phyloP scores from a whole-genome alignment of 2,329 filamentous ascomycete genomes.

The Clonostachys chloroleuca region DNA sequence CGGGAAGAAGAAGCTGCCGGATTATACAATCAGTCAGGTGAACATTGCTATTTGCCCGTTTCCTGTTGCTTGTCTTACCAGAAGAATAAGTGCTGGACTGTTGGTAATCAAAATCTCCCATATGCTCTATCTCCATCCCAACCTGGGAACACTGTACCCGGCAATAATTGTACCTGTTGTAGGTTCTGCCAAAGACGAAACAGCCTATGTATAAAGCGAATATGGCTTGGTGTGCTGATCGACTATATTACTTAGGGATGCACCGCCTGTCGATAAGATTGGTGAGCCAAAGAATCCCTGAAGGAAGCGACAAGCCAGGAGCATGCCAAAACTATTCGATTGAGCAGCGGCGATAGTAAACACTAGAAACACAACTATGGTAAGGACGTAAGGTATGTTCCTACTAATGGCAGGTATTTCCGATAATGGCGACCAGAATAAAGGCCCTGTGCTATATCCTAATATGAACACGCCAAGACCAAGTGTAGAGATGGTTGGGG shows the following conservation, averaged over 20 bases:
- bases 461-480: slow-evolving; percentile 53
- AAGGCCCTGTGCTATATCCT: slow-evolving; percentile 29
- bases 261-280: slow-evolving; percentile 17
- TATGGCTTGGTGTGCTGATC: too few relatives aligned
- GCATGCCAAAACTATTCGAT: slow-evolving; percentile 45
- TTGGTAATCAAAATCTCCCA: slow-evolving; percentile 13
- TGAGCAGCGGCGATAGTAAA: slow-evolving; percentile 48
- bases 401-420: slow-evolving; percentile 56
- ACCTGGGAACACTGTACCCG: slow-evolving; percentile 35
- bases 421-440: slow-evolving; percentile 51
- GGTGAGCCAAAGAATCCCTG: slow-evolving; percentile 38
- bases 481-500: slow-evolving; percentile 38
- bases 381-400: slow-evolving; percentile 52
- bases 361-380: slow-evolving; percentile 53
- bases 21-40: too few relatives aligned
- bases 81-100: too few relatives aligned
- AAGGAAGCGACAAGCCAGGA: slow-evolving; percentile 47
- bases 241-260: background rate
- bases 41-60: too few relatives aligned
- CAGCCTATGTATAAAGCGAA: too few relatives aligned
- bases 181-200: too few relatives aligned
- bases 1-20: too few relatives aligned
- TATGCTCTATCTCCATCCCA: slow-evolving; percentile 42
- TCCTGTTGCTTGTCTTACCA: too few relatives aligned
- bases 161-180: too few relatives aligned